These are phyloP conservation scores for Starmera stellimalicola DNA, from an alignment of 1,139 yeast species.

Conservation along the genomic window DNA sequence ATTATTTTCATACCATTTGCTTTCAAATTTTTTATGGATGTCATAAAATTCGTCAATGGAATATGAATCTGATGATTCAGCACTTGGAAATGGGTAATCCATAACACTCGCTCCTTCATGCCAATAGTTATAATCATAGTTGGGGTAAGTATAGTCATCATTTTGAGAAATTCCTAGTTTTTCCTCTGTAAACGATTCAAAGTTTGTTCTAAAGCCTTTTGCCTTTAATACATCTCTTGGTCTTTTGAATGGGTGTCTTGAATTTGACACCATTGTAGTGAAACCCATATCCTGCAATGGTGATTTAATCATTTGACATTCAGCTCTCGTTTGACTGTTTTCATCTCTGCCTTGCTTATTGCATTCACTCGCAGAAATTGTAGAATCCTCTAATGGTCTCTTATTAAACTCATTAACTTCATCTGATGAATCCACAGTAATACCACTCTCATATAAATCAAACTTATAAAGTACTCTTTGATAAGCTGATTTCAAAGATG, in stretches of 20 bases:
- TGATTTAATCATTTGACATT: no score
- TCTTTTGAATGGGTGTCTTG: slow-evolving; percentile 36
- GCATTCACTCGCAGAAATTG: no score
- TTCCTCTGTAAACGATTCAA: slow-evolving; percentile 26
- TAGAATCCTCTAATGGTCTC: slow-evolving; percentile 12
- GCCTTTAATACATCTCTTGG: slow-evolving; percentile 33
- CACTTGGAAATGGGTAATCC: slow-evolving; percentile 29
- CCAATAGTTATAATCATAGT: slow-evolving; percentile 31
- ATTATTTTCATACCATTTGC: slow-evolving; percentile 11
- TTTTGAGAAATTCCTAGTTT: slow-evolving; percentile 23
- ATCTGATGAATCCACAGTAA: slow-evolving; percentile 3
- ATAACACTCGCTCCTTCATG: slow-evolving; percentile 22
- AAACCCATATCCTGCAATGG: no score
- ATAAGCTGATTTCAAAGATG: slow-evolving; percentile 55
- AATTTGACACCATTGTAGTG: slow-evolving; percentile 35
- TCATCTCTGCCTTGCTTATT: background rate
- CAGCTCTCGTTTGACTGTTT: slow-evolving; percentile 8
- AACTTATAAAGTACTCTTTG: slow-evolving; percentile 25
- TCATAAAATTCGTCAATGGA: slow-evolving; percentile 44
- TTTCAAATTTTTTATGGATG: slow-evolving; percentile 32
- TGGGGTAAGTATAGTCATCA: slow-evolving; percentile 22
- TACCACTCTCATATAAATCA: slow-evolving; percentile 15
- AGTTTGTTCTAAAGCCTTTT: slow-evolving; percentile 41
- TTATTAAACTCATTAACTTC: slow-evolving; percentile 11
- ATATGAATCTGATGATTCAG: slow-evolving; percentile 33